phyloP scores from a whole-genome alignment of 169 alveolate genomes.

The Eimeria necatrix region DNA sequence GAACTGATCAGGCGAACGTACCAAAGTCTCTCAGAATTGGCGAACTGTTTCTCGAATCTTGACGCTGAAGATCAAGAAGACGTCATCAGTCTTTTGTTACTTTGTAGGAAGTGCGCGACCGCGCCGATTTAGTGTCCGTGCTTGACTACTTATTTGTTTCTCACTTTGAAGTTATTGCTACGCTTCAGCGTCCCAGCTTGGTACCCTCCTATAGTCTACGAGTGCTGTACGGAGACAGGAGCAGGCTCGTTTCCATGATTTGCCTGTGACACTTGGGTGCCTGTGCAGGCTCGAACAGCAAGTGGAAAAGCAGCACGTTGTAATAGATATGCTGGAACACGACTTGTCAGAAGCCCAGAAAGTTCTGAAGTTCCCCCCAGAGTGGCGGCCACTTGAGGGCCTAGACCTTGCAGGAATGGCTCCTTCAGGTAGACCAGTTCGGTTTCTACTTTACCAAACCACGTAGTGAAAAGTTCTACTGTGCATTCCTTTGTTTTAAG shows the following conservation, averaged over 20 bases:
- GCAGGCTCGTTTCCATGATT: not conserved
- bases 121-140: not conserved
- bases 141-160: not conserved
- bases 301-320: conserved; percentile 84
- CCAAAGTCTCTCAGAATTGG: conserved; percentile 85
- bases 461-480: too few species aligned
- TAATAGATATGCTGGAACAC: conserved; percentile 85
- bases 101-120: conserved; percentile 83
- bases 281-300: conserved; percentile 84
- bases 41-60: conserved; percentile 83
- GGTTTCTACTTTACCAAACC: too few species aligned
- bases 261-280: conserved; percentile 20
- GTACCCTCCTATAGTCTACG: not conserved
- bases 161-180: not conserved
- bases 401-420: conserved; percentile 78
- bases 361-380: conserved; percentile 85
- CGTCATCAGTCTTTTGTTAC: conserved; percentile 82
- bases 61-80: conserved; percentile 86
- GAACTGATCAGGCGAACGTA: conserved; percentile 82
- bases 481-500: not conserved
- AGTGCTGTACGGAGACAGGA: not conserved
- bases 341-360: conserved; percentile 84
- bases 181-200: not conserved
- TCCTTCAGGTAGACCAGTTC: conserved; percentile 57
- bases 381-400: conserved; percentile 84